A percentile compares a stretch with the other conserved stretches of the same genome.
Evolutionary conservation across 2,329 filamentous ascomycete species (phyloP).

Genomic region (Anthostomella pinea): DNA sequence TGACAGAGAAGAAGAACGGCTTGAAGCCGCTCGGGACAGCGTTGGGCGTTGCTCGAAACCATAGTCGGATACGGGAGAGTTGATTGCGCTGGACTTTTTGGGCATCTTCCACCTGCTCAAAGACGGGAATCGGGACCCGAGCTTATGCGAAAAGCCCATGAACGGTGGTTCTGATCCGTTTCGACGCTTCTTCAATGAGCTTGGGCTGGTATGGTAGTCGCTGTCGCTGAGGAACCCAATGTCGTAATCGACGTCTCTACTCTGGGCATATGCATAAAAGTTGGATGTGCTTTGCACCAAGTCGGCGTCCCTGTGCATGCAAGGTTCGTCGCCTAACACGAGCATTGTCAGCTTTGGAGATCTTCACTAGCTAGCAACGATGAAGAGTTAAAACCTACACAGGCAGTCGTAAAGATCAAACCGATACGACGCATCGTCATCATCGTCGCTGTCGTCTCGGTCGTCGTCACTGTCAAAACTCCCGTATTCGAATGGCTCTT

Average conservation of each 20-base stretch:
- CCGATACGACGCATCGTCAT: constrained; percentile 40
- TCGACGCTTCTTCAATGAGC: constrained; percentile 51
- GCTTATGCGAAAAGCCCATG: constrained; percentile 59
- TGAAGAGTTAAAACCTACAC: constrained; percentile 56
- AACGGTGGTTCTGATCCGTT: constrained; percentile 58
- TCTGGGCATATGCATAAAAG: constrained; percentile 41
- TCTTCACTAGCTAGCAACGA: too few relatives aligned
- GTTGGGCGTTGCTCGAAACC: constrained; percentile 74
- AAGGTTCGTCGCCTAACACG: constrained; percentile 59
- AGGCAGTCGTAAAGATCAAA: constrained; percentile 64
- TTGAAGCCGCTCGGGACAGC: constrained; percentile 63
- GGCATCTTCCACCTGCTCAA: constrained; percentile 49
- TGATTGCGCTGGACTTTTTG: constrained; percentile 43
- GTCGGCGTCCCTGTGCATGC: constrained; percentile 52
- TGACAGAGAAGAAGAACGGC: constrained; percentile 76
- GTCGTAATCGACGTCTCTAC: constrained; percentile 60
- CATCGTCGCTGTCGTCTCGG: constrained; percentile 47
- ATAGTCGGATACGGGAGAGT: constrained; percentile 73
- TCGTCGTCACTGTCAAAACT: constrained; percentile 39
- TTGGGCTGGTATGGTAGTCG: constrained; percentile 49
- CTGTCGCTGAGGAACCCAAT: constrained; percentile 64
- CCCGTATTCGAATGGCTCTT: constrained; percentile 73
- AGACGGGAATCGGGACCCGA: constrained; percentile 60
- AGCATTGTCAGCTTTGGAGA: constrained; percentile 14
- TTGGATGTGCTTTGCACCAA: constrained; percentile 35